Conservation (phyloP, 2,329 filamentous ascomycete genomes). For the Cytospora schulzeri region DNA sequence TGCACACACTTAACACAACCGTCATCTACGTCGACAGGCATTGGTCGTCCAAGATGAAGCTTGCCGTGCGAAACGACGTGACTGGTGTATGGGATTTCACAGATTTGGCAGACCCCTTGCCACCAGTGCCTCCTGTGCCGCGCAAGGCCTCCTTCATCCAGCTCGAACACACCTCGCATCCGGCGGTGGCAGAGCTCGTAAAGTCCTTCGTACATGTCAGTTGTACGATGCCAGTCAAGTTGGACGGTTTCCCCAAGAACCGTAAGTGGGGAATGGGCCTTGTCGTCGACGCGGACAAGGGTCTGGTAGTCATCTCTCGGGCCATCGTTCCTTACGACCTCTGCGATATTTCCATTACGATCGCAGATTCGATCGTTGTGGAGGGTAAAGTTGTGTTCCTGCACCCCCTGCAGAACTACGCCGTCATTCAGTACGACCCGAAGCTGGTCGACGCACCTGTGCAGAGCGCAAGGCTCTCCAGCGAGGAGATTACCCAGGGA, state of each 20-base stretch:
- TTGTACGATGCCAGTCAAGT: slow-evolving; percentile 90
- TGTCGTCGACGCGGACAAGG: slow-evolving; percentile 96
- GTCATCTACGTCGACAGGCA: slow-evolving; percentile 93
- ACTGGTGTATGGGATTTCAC: slow-evolving; percentile 94
- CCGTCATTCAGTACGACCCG: slow-evolving; percentile 92
- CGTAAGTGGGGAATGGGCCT: slow-evolving; percentile 93
- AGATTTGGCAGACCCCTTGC: slow-evolving; percentile 79
- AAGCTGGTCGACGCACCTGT: slow-evolving; percentile 92
- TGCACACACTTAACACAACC: slow-evolving; percentile 91
- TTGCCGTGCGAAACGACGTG: slow-evolving; percentile 86
- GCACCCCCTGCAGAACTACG: slow-evolving; percentile 96
- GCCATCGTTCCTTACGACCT: slow-evolving; percentile 92
- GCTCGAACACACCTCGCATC: slow-evolving; percentile 83
- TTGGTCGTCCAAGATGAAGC: slow-evolving; percentile 93
- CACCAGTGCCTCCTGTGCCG: slow-evolving; percentile 70
- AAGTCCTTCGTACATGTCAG: slow-evolving; percentile 93
- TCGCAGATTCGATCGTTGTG: slow-evolving; percentile 94
- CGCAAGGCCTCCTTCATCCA: slow-evolving; percentile 89
- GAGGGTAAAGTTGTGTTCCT: slow-evolving; percentile 94
- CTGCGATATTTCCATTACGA: slow-evolving; percentile 93
- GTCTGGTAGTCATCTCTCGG: slow-evolving; percentile 88
- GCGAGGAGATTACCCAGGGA: slow-evolving; percentile 83
- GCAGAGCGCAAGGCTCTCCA: slow-evolving; percentile 81
- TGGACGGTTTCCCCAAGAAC: slow-evolving; percentile 96
- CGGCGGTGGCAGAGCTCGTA: slow-evolving; percentile 89